Evolutionary conservation across 179 eudicot genomes (phyloP), one percentile per base, ranked within the genome.

Genomic region (Patellifolia procumbens): DNA sequence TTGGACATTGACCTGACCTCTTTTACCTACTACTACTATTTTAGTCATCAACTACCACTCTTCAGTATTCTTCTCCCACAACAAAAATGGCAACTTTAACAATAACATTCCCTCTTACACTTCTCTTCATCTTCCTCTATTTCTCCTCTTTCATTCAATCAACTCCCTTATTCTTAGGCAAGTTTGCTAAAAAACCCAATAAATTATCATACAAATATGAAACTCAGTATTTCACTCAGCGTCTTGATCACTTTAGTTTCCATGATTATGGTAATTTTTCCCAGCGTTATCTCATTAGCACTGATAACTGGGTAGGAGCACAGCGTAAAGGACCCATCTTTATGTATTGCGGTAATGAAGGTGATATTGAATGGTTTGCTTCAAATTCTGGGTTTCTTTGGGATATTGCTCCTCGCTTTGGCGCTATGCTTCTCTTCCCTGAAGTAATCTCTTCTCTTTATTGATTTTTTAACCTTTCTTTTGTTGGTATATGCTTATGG

Each of bases 331-430:
- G 89, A 0, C 91, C 93, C 24, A 91, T 93, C 49, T 93, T 93
- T 76, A 70, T 93, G 80, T 93, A 93, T 74, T 91, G 97, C 35
- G 97, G 98, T 1, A 91, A 91, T 64, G 98, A 93, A 71, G 98
- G 98, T 4, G 89, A 91, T 48, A 93, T 93, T 49, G 93, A 82
- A 68, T 93, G 97, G 98, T 91, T 91, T 62, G 98, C 97, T 53
- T 74, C 78, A 37, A 91, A 92, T 74, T 86, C 97, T 3, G 97
- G 97, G 1, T 82, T 93, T 64, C 81, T 93, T 22, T 90, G 97
- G 95, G 97, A 93, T 52, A 52, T 90, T 39, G 98, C 97, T 5
- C 91, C 94, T 68, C 88, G 77, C 5, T 93, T 93, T 74, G 85
- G 87, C 31, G 93, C 98, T 70, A 76, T 93, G 91, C 79, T 93